These are phyloP conservation scores for Meyerozyma guilliermondii DNA, from an alignment of 1,139 yeast species.

Conservation along the genomic window DNA sequence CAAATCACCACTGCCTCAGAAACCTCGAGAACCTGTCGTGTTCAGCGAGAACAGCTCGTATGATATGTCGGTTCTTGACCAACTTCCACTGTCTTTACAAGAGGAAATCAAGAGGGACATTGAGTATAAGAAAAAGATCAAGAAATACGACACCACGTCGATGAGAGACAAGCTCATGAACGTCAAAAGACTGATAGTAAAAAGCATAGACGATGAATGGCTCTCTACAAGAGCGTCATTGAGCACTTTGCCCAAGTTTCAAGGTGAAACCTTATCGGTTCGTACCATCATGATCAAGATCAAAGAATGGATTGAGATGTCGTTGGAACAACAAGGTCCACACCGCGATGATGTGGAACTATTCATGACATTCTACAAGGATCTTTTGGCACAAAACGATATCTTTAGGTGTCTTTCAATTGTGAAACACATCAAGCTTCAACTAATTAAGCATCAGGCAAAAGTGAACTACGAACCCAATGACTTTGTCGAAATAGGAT, in stretches of 20 bases:
- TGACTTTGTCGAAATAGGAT: constrained; percentile 23
- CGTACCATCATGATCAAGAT: constrained; percentile 33
- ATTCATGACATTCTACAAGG: constrained; percentile 25
- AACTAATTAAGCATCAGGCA: constrained; percentile 14
- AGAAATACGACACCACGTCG: constrained; percentile 23
- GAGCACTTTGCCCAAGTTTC: constrained; percentile 25
- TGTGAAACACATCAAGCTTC: constrained; percentile 14
- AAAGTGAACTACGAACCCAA: constrained; percentile 3
- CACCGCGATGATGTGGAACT: constrained; percentile 49
- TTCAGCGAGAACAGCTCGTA: constrained; percentile 21
- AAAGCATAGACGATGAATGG: constrained; percentile 24
- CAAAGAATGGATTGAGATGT: constrained; percentile 44
- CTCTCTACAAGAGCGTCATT: constrained; percentile 17
- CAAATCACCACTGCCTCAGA: constrained; percentile 9
- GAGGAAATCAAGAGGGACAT: constrained; percentile 39
- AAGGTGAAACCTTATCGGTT: constrained; percentile 27
- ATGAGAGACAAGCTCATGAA: constrained; percentile 26
- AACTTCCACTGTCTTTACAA: constrained; percentile 42
- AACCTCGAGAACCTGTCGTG: constrained; percentile 6
- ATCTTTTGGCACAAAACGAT: constrained; percentile 16
- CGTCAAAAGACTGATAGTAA: constrained; percentile 12
- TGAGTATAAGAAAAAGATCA: constrained; percentile 23
- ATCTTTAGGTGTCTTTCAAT: constrained; percentile 19
- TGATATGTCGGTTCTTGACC: constrained; percentile 40
- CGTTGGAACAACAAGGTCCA: constrained; percentile 49